A percentile compares a stretch with the other conserved stretches of the same genome.
Conservation (phyloP, 2,329 filamentous ascomycete species). For the Pseudogymnoascus sp. region DNA sequence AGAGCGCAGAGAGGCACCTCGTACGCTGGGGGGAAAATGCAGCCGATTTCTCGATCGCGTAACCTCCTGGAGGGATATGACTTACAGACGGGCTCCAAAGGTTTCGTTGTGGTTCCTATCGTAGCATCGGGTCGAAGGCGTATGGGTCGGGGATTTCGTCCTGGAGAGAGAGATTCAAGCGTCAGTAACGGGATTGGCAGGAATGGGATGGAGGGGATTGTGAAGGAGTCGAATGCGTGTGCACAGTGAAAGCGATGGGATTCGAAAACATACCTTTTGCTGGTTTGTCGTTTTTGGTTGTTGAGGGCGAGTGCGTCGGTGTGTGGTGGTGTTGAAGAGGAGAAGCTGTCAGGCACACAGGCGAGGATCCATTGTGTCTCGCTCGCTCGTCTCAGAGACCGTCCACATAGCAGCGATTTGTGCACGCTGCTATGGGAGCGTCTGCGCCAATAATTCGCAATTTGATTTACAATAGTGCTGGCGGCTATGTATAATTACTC, state of each 20-base stretch:
- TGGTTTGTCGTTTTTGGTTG: slow-evolving; percentile 4
- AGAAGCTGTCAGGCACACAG: slow-evolving; percentile 6
- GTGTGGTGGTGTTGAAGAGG: slow-evolving; percentile 4
- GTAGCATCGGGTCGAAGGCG: slow-evolving; percentile 22
- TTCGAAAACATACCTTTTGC: slow-evolving; percentile 6
- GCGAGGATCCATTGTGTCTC: slow-evolving; percentile 2
- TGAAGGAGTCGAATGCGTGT: neutral
- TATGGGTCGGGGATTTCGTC: slow-evolving; percentile 7
- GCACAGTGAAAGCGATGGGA: neutral
- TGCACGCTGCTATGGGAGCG: neutral
- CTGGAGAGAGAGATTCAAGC: slow-evolving; percentile 10
- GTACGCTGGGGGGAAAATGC: slow-evolving; percentile 9
- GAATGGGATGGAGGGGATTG: slow-evolving; percentile 10
- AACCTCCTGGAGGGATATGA: slow-evolving; percentile 19
- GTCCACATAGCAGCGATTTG: slow-evolving; percentile 5
- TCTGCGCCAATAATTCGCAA: neutral
- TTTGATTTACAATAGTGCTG: neutral
- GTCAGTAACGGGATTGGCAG: slow-evolving; percentile 3
- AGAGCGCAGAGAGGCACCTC: neutral
- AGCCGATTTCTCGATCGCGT: slow-evolving; percentile 26
- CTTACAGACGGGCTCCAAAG: slow-evolving; percentile 26
- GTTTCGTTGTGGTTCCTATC: slow-evolving; percentile 27
- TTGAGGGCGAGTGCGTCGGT: slow-evolving; percentile 5
- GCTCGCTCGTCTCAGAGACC: slow-evolving; percentile 3
- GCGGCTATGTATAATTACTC: neutral